phyloP scores from a whole-genome alignment of 2,329 filamentous ascomycete species.

The Fusarium neocosmosporiellum region DNA sequence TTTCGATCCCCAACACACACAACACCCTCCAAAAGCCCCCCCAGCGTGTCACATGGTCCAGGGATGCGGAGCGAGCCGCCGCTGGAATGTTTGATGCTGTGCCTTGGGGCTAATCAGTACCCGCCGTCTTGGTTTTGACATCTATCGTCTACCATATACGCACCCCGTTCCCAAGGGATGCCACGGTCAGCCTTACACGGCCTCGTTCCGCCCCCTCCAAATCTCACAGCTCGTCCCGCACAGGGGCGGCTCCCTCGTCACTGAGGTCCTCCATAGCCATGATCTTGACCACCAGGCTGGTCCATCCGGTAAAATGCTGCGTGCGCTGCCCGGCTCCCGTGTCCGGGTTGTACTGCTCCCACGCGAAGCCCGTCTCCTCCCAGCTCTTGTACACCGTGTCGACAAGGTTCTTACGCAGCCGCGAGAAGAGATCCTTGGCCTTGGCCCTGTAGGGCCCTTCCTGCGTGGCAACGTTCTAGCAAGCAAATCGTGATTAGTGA shows the following conservation, averaged over 20 bases:
- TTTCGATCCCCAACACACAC: constrained; percentile 9
- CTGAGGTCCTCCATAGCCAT: constrained; percentile 88
- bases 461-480: constrained; percentile 70
- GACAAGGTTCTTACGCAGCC: constrained; percentile 85
- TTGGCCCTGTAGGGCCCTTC: constrained; percentile 75
- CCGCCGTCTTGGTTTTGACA: constrained; percentile 1
- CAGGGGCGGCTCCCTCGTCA: constrained; percentile 41
- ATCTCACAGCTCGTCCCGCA: constrained; percentile 61
- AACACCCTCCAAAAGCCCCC: not conserved
- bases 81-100: constrained; percentile 13
- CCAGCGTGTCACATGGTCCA: constrained; percentile 27
- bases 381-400: constrained; percentile 89
- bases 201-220: not conserved
- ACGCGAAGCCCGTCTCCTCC: constrained; percentile 93
- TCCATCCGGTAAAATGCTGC: constrained; percentile 99
- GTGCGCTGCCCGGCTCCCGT: constrained; percentile 94
- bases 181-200: constrained; percentile 9
- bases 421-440: constrained; percentile 79
- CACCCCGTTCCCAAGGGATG: constrained; percentile 1
- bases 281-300: constrained; percentile 96
- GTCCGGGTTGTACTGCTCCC: constrained; percentile 98
- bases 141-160: constrained; percentile 2
- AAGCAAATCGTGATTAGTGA: constrained; percentile 13
- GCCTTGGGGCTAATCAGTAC: constrained; percentile 14
- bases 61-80: constrained; percentile 22